Base-by-base conservation (phyloP, 2,329 filamentous ascomycete species). In the Cytospora leucostoma region DNA sequence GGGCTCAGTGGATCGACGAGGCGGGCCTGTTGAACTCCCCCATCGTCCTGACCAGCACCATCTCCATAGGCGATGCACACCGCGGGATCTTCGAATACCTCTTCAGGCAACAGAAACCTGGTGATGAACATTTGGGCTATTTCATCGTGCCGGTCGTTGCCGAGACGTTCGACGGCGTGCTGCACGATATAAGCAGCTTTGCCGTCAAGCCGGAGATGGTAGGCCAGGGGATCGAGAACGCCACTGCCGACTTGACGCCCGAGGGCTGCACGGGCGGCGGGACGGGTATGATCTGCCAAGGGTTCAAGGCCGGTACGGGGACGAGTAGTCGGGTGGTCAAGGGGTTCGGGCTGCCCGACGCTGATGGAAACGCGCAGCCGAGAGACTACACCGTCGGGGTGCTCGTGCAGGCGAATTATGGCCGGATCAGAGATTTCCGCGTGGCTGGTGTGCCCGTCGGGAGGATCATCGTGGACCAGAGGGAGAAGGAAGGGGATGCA, bases 341-440 rank as follows among this genome's bases (percentile, higher is more conserved):
- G 2, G 82, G 82, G 0, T 67, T 77, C 32, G 76, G 77, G 52
- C 61, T 55, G 13, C 65, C 69, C 5, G 72, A 71, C 1, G 71
- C 69, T 3, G 69, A 68, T n/a, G 72, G 69, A n/a, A 69, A 72
- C 35, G 33, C 58, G 5, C 67, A 44, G 6, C 19, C 21, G 34
- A 78, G 74, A 61, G 73, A 75, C 3, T 89, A 85, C 68, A 87
- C 83, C 0, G 78, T 90, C 21, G 88, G 78, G 0, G 86, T 83
- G 1, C 76, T 91, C 8, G 84, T 87, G 3, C 87, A 89, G 72
- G 81, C 84, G 53, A 90, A 90, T 71, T 90, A 89, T 70, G 88
- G 88, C 11, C 75, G 77, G 37, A 77, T 79, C 64, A 74, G 79
- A 49, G 81, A 86, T 67, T 78, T 90, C 59, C 78, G 79, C 49